phyloP scores from a whole-genome alignment of 345 rosid species.

The Trapa bicornis region DNA sequence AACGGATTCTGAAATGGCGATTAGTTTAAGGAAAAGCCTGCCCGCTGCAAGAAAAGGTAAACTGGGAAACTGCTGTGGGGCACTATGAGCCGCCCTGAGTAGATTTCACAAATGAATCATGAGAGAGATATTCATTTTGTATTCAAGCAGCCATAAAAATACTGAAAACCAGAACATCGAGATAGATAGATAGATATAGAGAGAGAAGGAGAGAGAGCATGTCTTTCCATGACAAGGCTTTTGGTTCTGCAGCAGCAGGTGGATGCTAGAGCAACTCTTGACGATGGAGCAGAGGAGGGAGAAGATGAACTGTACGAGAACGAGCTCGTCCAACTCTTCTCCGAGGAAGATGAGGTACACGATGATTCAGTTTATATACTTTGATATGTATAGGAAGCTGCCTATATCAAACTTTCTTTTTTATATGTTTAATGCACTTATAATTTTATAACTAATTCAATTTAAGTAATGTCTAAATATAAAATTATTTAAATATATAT shows the following conservation, averaged over 20 bases:
- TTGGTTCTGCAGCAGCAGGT: slow-evolving; percentile 26
- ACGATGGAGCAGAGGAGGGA: slow-evolving; percentile 15
- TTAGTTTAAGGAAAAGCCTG: not conserved
- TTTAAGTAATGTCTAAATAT: no score
- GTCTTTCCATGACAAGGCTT: not conserved
- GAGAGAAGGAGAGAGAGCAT: not conserved
- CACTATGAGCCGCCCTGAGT: not conserved
- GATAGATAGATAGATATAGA: not conserved
- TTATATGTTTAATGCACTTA: no score
- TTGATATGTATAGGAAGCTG: no score
- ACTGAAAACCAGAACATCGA: not conserved
- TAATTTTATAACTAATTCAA: no score
- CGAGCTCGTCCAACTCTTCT: slow-evolving; percentile 74
- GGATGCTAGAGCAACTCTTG: slow-evolving; percentile 37
- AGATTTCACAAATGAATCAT: not conserved
- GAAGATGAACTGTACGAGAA: slow-evolving; percentile 53
- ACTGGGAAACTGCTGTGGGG: slow-evolving; percentile 2
- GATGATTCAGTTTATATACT: no score
- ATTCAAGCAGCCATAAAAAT: not conserved
- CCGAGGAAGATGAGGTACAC: slow-evolving; percentile 88
- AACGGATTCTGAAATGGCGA: not conserved
- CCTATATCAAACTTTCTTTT: no score
- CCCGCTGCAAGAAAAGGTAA: not conserved
- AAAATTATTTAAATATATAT: no score
- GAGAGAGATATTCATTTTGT: not conserved